Evolutionary conservation across 1,284 basidiomycete genomes (phyloP), one percentile per base, ranked within the genome.

Genomic region (Schizopora paradoxa): DNA sequence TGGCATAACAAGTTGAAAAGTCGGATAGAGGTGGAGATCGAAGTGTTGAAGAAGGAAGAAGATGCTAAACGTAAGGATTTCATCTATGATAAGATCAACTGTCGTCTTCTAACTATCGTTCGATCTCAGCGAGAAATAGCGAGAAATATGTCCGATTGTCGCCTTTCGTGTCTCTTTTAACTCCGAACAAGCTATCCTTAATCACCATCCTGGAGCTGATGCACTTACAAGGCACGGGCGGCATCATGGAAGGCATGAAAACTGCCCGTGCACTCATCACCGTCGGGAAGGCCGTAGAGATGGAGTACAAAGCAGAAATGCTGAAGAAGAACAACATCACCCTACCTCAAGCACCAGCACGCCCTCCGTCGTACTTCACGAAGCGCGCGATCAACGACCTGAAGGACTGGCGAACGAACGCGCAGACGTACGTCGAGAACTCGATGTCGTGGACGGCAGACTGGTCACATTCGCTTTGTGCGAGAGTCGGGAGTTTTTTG

Each of bases 181-280:
- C 82, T 10, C 72, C 86, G 0, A 79, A 89, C 41, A 87, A 86
- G 51, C 74, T 98, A 6, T 91, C 92, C 0, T 72, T 97, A 18
- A 84, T 98, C 58, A 88, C 88, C 3, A 91, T 98, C 52, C 74
- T 95, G 27, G 93, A 97, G 62, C 64, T 94, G 42, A 90, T 98
- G 86, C 79, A 90, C 13, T 66, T 93, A 35, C 78, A 86, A 35
- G 86, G 87, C 4, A 74, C 78, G 1, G 86, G 88, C 14, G 89
- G 89, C 22, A 75, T 92, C 6, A 60, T 72, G 0, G 82, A 89
- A 44, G 95, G 94, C 1, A 91, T 96, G 84, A 96, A 96, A 67
- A 87, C 91, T 0, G 79, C 92, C 1, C 76, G 91, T 1, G 90
- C 89, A 0, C 70, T 96, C 45, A 67, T 96, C n/a, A 64, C 74